Conservation (phyloP, 2,329 filamentous ascomycete genomes). For the Furcasterigmium furcatum region DNA sequence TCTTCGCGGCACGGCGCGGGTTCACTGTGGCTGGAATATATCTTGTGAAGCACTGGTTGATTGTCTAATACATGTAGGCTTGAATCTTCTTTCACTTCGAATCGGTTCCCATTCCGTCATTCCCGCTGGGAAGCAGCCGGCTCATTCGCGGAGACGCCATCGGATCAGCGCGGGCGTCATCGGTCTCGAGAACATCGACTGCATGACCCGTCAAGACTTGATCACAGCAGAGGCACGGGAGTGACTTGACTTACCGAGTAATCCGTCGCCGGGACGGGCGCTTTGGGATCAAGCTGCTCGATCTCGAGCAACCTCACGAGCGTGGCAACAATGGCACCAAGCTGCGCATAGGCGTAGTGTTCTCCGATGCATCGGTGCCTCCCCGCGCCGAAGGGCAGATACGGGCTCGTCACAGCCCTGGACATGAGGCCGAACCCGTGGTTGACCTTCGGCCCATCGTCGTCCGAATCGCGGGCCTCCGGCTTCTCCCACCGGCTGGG, state of each 20-base stretch:
- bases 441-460: conserved; percentile 16
- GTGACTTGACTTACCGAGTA: not conserved
- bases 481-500: not conserved
- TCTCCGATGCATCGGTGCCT: conserved; percentile 74
- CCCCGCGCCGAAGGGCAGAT: conserved; percentile 71
- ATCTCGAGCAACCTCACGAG: conserved; percentile 36
- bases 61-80: too few species aligned
- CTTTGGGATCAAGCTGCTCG: not conserved
- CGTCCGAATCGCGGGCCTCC: conserved; percentile 1
- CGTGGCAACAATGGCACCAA: conserved; percentile 61
- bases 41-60: too few species aligned
- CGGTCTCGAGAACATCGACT: not conserved
- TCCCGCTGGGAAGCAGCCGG: too few species aligned
- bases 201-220: not conserved
- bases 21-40: too few species aligned
- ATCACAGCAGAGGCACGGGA: too few species aligned
- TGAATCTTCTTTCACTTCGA: too few species aligned
- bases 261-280: conserved; percentile 1
- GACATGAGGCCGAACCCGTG: conserved; percentile 25
- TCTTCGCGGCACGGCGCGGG: too few species aligned
- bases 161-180: not conserved
- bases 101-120: too few species aligned
- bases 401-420: conserved; percentile 29
- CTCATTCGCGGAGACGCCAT: not conserved
- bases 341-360: conserved; percentile 70